Base-by-base conservation (phyloP, 139 green algal species). In the Zygnema cylindricum region DNA sequence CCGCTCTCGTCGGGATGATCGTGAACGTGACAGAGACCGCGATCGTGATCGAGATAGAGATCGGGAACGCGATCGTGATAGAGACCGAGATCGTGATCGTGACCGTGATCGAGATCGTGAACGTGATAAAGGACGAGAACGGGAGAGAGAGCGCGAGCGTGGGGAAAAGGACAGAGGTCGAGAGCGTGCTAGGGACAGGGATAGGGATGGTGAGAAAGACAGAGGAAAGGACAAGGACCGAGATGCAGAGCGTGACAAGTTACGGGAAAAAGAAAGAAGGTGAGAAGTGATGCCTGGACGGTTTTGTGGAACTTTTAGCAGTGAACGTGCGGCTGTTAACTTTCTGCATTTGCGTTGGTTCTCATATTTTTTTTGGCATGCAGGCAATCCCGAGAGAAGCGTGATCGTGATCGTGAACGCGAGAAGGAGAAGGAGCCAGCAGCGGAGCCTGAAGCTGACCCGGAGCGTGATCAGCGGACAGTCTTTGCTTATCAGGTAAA, bases 401-500 rank as follows among this genome's bases (percentile, higher is more conserved):
- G 71, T 16, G 38, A 79, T 79, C 3, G 71, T 7, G 71, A 79
- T 3, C 3, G n/a, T 36, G 55, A 55, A 85, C 16, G 55, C 69
- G 82, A 84, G 71, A 90, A 87, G 39, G 75, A 89, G 30, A 89
- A 89, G 78, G 33, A 55, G n/a, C 40, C 77, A 16, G 7, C 36
- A 7, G 77, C 22, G 43, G 77, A 86, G 85, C 77, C 35, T 69
- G 85, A 90, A 32, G 81, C 49, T 21, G 85, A 90, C 35, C 85
- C 85, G 11, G 85, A 90, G 23, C 32, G 85, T 39, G 85, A 90
- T 55, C 78, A 88, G 63, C 85, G 85, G 36, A 90, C 85, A 82
- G 85, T 90, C 22, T 90, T 90, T n/a, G 85, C 85, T 33, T 90
- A 90, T 30, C 85, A 90, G 77, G 85, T 90, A 22, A 81, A 35